A percentile compares a stretch with the other conserved stretches of the same genome.
These are phyloP conservation scores for Nakaseomyces bracarensis DNA, from an alignment of 1,139 yeast species.

Conservation along the genomic window DNA sequence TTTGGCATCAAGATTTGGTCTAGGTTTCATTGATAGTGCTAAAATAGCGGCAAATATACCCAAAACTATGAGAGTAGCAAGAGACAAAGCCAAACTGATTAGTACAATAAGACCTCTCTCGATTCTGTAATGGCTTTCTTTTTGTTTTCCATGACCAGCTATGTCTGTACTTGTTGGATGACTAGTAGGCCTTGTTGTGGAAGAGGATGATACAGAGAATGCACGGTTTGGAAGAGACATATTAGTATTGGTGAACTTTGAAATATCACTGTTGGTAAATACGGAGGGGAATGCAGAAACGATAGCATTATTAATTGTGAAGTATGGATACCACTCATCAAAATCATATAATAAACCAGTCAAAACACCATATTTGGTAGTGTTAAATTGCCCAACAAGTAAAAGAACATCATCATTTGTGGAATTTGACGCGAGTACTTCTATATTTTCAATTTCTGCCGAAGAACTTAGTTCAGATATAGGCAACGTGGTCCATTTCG, in stretches of 20 bases:
- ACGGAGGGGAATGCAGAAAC: slow-evolving; percentile 15
- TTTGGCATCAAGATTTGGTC: slow-evolving; percentile 9
- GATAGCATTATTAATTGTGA: slow-evolving; percentile 27
- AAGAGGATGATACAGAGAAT: slow-evolving; percentile 19
- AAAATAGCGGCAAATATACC: slow-evolving; percentile 53
- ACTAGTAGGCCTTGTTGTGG: slow-evolving; percentile 20
- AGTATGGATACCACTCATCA: slow-evolving; percentile 61
- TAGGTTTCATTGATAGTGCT: slow-evolving; percentile 38
- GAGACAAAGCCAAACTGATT: slow-evolving; percentile 77
- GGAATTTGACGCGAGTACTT: not conserved
- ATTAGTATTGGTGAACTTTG: slow-evolving; percentile 29
- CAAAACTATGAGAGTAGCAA: slow-evolving; percentile 66
- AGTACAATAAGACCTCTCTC: slow-evolving; percentile 75
- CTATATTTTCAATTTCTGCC: slow-evolving; percentile 10
- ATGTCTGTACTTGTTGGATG: too few relatives aligned
- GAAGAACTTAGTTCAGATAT: slow-evolving; percentile 11
- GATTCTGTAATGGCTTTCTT: slow-evolving; percentile 24
- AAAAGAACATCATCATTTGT: slow-evolving; percentile 39
- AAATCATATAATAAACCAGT: slow-evolving; percentile 70
- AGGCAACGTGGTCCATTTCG: slow-evolving; percentile 14
- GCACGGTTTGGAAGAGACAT: slow-evolving; percentile 18
- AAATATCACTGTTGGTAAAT: slow-evolving; percentile 34
- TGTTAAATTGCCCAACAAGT: slow-evolving; percentile 53
- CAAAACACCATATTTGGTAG: slow-evolving; percentile 48
- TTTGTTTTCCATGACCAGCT: slow-evolving; percentile 12